phyloP scores from a whole-genome alignment of 2,329 filamentous ascomycete genomes.

The Colletotrichum graminicola region DNA sequence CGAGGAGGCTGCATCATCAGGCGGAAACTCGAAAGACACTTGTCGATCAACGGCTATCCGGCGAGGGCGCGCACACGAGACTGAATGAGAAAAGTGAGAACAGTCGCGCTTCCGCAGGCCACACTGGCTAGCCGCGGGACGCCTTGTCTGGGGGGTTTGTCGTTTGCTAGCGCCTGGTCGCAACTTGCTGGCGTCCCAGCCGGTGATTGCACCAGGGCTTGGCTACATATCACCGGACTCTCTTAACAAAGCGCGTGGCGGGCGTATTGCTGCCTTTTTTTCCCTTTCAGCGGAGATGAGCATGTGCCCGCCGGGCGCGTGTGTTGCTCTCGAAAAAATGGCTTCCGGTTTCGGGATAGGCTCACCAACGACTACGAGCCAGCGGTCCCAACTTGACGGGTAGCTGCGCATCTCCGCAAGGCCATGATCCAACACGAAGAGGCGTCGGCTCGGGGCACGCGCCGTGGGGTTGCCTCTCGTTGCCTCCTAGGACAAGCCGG shows the following conservation, averaged over 20 bases:
- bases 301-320: too few species aligned
- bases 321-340: neutral
- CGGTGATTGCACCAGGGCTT: too few species aligned
- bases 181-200: too few species aligned
- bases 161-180: too few species aligned
- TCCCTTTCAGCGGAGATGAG: too few species aligned
- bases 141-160: too few species aligned
- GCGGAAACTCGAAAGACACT: neutral
- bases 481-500: neutral
- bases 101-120: neutral
- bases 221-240: too few species aligned
- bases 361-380: neutral
- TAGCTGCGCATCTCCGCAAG: neutral
- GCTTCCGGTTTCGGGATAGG: neutral
- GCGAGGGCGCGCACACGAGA: neutral
- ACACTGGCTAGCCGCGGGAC: too few species aligned
- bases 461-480: neutral
- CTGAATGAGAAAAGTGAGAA: neutral
- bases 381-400: neutral
- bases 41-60: neutral
- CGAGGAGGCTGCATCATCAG: neutral
- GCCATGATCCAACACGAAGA: neutral
- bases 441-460: neutral
- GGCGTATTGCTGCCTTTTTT: too few species aligned
- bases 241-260: neutral